phyloP scores from a whole-genome alignment of 345 rosid species.

The Cardamine occulta region DNA sequence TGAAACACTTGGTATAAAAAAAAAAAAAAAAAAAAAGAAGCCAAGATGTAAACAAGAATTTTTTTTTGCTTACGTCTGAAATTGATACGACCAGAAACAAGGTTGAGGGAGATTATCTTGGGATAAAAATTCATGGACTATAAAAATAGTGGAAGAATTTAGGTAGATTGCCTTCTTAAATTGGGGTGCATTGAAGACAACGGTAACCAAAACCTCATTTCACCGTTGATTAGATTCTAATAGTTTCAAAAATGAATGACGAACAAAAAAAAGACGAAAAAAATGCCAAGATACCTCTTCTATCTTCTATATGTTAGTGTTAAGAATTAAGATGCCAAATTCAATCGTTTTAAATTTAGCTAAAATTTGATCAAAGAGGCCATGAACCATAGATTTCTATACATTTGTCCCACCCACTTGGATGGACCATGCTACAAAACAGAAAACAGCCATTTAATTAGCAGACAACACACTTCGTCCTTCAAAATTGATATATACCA shows the following conservation, averaged over 20 bases:
- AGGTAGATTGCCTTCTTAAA: too few species aligned
- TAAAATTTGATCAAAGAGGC: background rate
- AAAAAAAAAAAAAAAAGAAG: too few species aligned
- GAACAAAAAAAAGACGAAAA: too few species aligned
- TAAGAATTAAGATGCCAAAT: background rate
- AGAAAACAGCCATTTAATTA: conserved; percentile 29
- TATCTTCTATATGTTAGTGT: too few species aligned
- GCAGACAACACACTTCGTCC: conserved; percentile 32
- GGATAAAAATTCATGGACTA: too few species aligned
- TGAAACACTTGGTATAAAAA: too few species aligned
- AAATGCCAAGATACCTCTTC: too few species aligned
- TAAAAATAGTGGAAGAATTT: too few species aligned
- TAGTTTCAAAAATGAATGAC: too few species aligned
- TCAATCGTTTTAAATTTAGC: background rate
- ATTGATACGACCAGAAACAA: background rate
- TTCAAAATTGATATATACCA: conserved; percentile 34
- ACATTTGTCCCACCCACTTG: conserved; percentile 19
- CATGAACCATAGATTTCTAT: background rate
- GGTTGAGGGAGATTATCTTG: background rate
- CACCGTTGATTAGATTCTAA: background rate
- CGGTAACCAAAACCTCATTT: background rate
- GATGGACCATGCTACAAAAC: conserved; percentile 20
- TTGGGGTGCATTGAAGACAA: background rate
- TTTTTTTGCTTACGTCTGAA: background rate
- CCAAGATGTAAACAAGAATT: too few species aligned